Percentiles rank a stretch among this genome's conserved stretches.
These are phyloP conservation scores for Magnaporthales sp. DNA, from an alignment of 2,329 filamentous ascomycete species.

Conservation along the genomic window DNA sequence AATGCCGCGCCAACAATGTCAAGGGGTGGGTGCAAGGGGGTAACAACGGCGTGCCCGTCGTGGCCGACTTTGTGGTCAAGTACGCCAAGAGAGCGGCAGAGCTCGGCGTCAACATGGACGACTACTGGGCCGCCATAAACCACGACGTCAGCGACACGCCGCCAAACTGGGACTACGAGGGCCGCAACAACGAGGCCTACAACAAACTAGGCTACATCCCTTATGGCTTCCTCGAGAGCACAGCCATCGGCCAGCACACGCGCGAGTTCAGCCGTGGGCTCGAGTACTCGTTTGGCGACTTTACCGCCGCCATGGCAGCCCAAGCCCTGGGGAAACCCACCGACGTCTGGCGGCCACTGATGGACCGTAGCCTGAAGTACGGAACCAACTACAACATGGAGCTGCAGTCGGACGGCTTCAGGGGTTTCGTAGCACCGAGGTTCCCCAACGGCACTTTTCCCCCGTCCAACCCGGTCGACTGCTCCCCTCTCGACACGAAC, in stretches of 20 bases:
- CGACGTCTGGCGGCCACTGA: not conserved
- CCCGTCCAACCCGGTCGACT: conserved; percentile 54
- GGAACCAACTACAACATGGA: conserved; percentile 3
- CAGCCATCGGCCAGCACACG: conserved; percentile 43
- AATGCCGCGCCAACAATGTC: conserved; percentile 60
- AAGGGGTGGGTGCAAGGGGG: conserved; percentile 62
- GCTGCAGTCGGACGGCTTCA: conserved; percentile 46
- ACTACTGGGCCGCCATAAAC: conserved; percentile 1
- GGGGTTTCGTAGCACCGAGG: conserved; percentile 58
- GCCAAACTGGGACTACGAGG: conserved; percentile 48
- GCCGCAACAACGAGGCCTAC: conserved; percentile 60
- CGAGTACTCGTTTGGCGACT: conserved; percentile 1
- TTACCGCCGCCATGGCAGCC: not conserved
- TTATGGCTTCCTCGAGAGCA: conserved; percentile 18
- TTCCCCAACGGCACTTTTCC: conserved; percentile 58
- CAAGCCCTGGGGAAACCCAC: not conserved
- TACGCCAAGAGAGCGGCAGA: conserved; percentile 45
- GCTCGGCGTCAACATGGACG: conserved; percentile 36
- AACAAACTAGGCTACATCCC: conserved; percentile 5
- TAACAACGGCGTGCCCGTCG: conserved; percentile 59
- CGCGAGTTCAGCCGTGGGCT: conserved; percentile 4
- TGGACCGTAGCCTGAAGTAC: conserved; percentile 2
- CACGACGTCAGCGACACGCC: conserved; percentile 3
- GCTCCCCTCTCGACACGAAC: conserved; percentile 39
- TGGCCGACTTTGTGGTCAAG: conserved; percentile 47